Conservation (phyloP, 768 basidiomycete genomes). For the Termitomyces sp. region DNA sequence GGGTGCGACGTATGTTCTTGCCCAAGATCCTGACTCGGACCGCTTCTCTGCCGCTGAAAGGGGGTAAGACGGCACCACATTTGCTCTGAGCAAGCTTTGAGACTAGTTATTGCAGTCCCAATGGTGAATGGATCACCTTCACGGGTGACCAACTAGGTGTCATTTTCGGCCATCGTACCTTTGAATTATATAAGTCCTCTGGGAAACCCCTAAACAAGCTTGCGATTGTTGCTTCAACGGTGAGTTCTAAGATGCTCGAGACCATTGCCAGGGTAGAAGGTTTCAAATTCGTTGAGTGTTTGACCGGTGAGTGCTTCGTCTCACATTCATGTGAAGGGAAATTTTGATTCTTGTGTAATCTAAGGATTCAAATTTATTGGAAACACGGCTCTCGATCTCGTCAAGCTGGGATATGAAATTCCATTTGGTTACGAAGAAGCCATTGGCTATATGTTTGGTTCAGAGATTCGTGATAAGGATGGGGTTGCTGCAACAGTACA, state of each 20-base stretch:
- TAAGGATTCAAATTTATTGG: slow-evolving; percentile 90
- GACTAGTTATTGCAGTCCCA: slow-evolving; percentile 25
- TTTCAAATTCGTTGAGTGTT: slow-evolving; percentile 80
- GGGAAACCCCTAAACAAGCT: slow-evolving; percentile 52
- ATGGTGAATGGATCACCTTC: slow-evolving; percentile 65
- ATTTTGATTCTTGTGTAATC: not conserved
- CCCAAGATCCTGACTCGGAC: slow-evolving; percentile 90
- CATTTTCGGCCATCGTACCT: slow-evolving; percentile 38
- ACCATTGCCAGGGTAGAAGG: slow-evolving; percentile 73
- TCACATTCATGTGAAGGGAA: not conserved
- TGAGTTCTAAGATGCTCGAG: slow-evolving; percentile 88
- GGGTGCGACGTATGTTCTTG: slow-evolving; percentile 64
- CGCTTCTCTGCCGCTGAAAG: slow-evolving; percentile 77
- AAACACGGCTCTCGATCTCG: slow-evolving; percentile 70
- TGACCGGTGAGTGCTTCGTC: slow-evolving; percentile 57
- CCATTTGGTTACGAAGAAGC: slow-evolving; percentile 91
- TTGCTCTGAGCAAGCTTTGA: not conserved
- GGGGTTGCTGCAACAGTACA: slow-evolving; percentile 77
- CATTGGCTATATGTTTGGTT: slow-evolving; percentile 87
- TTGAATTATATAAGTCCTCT: slow-evolving; percentile 39
- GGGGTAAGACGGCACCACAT: slow-evolving; percentile 33
- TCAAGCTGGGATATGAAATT: slow-evolving; percentile 62
- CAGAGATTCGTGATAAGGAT: slow-evolving; percentile 81
- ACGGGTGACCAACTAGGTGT: slow-evolving; percentile 83
- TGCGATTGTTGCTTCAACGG: slow-evolving; percentile 86